These are phyloP conservation scores for Przewalskia tangutica DNA, from an alignment of 257 asterid genomes.

Conservation along the genomic window DNA sequence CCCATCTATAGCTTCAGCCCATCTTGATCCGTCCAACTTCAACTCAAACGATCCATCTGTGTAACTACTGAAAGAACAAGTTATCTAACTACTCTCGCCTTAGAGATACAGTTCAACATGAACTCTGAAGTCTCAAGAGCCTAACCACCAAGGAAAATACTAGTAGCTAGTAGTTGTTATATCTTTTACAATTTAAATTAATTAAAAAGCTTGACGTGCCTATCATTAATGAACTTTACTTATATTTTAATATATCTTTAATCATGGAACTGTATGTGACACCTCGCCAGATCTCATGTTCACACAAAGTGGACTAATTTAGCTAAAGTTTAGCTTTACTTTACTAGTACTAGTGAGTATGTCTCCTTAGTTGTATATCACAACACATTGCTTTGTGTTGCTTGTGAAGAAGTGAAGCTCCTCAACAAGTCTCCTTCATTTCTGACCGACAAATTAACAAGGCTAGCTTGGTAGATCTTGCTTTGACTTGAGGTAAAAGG, in stretches of 20 bases:
- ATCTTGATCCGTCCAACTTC: no score
- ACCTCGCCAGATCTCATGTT: background rate
- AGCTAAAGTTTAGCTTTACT: background rate
- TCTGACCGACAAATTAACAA: background rate
- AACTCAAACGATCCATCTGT: no score
- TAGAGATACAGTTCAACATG: background rate
- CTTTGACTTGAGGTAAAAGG: conserved; percentile 8
- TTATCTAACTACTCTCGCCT: background rate
- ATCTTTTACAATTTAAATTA: background rate
- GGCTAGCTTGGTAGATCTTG: conserved; percentile 1
- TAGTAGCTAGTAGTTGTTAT: background rate
- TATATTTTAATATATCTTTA: background rate
- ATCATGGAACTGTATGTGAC: background rate
- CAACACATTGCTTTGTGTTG: background rate
- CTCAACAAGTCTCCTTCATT: background rate
- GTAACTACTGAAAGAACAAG: background rate
- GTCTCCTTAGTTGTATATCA: background rate
- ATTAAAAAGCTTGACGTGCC: conserved; percentile 1
- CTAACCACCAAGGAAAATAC: background rate
- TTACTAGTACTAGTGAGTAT: background rate
- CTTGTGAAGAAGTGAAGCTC: conserved; percentile 3
- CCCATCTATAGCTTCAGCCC: no score
- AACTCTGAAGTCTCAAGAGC: background rate
- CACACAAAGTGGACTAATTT: background rate
- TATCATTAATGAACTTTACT: conserved; percentile 5